Evolutionary conservation across 805 yeast genomes (phyloP).

Genomic region (Debaryomyces prosopidis): DNA sequence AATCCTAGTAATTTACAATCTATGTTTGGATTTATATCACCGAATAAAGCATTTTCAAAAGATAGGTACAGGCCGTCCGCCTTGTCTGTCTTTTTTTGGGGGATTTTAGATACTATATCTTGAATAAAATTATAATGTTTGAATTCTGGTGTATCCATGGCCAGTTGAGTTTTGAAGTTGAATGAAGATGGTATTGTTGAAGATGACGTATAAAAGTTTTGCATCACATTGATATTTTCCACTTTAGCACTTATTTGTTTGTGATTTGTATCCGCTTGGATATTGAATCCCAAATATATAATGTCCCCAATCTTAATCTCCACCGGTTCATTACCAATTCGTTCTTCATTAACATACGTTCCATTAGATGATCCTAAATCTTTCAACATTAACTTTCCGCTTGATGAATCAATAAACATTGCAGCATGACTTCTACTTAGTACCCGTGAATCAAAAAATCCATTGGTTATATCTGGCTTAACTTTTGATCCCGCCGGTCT

Average conservation of each 20-base stretch:
- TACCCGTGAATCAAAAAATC: slow-evolving; percentile 92
- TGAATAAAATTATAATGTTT: slow-evolving; percentile 39
- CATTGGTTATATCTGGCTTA: slow-evolving; percentile 70
- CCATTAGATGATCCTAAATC: slow-evolving; percentile 95
- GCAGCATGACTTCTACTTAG: slow-evolving; percentile 93
- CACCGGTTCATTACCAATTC: slow-evolving; percentile 61
- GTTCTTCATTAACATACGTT: slow-evolving; percentile 79
- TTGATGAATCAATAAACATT: slow-evolving; percentile 64
- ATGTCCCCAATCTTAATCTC: slow-evolving; percentile 77
- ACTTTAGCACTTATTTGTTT: slow-evolving; percentile 84
- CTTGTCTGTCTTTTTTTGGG: slow-evolving; percentile 4
- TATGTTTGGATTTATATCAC: slow-evolving; percentile 51
- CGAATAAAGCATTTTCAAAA: slow-evolving; percentile 62
- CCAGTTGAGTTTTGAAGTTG: background rate
- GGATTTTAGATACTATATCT: slow-evolving; percentile 20
- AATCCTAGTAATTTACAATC: slow-evolving; percentile 54
- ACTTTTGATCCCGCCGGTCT: slow-evolving; percentile 75
- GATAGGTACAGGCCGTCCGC: slow-evolving; percentile 14
- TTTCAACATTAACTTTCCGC: slow-evolving; percentile 69
- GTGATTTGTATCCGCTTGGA: slow-evolving; percentile 67
- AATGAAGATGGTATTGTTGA: background rate
- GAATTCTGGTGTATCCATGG: slow-evolving; percentile 26
- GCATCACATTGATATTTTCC: slow-evolving; percentile 66
- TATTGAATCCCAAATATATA: slow-evolving; percentile 93
- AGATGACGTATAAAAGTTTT: slow-evolving; percentile 20